These are phyloP conservation scores for Ascochyta viciae-villosae DNA, from an alignment of 2,329 filamentous ascomycete species.

Conservation along the genomic window DNA sequence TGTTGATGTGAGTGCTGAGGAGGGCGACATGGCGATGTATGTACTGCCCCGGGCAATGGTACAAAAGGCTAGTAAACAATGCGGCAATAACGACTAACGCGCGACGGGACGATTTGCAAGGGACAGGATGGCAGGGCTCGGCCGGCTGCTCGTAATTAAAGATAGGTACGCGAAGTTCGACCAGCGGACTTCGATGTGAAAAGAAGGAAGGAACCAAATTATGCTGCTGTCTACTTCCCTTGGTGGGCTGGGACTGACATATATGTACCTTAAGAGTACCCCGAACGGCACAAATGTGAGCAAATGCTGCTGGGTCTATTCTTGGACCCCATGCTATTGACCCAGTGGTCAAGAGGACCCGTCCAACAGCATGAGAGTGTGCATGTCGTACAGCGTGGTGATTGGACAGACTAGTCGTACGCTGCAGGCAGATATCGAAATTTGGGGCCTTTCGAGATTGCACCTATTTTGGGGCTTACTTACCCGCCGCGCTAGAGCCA, in stretches of 20 bases:
- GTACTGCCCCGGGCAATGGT: conserved; percentile 51
- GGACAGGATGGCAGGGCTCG: conserved; percentile 51
- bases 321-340: conserved; percentile 48
- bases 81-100: conserved; percentile 52
- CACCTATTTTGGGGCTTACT: conserved; percentile 50
- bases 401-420: conserved; percentile 41
- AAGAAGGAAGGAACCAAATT: conserved; percentile 55
- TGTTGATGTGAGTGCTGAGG: conserved; percentile 50
- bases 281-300: conserved; percentile 45
- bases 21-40: conserved; percentile 58
- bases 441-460: conserved; percentile 46
- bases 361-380: conserved; percentile 38
- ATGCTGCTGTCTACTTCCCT: conserved; percentile 51
- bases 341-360: conserved; percentile 34
- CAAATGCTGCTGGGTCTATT: conserved; percentile 57
- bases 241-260: conserved; percentile 41
- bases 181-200: conserved; percentile 55
- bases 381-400: conserved; percentile 23
- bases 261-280: conserved; percentile 58
- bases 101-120: conserved; percentile 51
- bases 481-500: conserved; percentile 46
- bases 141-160: conserved; percentile 54
- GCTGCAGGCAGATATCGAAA: conserved; percentile 39
- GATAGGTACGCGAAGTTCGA: conserved; percentile 58
- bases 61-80: conserved; percentile 51